These are phyloP conservation scores for Dentipellis fragilis DNA, from an alignment of 768 basidiomycete genomes.

Conservation along the genomic window DNA sequence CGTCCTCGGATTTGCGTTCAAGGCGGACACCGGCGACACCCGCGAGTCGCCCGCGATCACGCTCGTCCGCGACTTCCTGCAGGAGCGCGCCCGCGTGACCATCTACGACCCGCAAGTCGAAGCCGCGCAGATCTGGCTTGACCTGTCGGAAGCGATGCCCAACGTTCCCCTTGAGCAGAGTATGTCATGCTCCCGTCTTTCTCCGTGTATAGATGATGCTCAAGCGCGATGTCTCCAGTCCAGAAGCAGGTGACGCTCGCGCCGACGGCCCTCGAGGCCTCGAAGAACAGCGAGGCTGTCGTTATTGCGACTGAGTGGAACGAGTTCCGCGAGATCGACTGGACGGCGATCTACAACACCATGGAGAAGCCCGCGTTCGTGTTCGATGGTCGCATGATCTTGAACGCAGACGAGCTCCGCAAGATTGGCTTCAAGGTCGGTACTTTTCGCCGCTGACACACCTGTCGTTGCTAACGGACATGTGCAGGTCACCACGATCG, in stretches of 20 bases:
- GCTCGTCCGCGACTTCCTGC: slow-evolving; percentile 86
- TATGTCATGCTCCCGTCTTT: slow-evolving; percentile 27
- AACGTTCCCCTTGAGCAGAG: slow-evolving; percentile 51
- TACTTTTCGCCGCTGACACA: slow-evolving; percentile 6
- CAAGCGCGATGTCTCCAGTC: slow-evolving; percentile 33
- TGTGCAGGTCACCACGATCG: slow-evolving; percentile 46
- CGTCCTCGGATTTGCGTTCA: slow-evolving; percentile 97
- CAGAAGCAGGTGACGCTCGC: slow-evolving; percentile 82
- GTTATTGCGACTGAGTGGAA: slow-evolving; percentile 98
- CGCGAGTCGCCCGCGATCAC: slow-evolving; percentile 95
- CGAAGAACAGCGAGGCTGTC: slow-evolving; percentile 82
- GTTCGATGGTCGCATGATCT: slow-evolving; percentile 85
- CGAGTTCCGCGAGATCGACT: slow-evolving; percentile 90
- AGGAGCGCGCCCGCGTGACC: slow-evolving; percentile 77
- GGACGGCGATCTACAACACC: slow-evolving; percentile 70
- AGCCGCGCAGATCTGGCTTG: slow-evolving; percentile 79
- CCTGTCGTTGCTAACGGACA: background rate
- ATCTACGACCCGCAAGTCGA: slow-evolving; percentile 91
- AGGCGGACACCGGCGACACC: slow-evolving; percentile 98
- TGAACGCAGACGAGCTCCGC: slow-evolving; percentile 71
- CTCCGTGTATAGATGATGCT: background rate
- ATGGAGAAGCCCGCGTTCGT: slow-evolving; percentile 99
- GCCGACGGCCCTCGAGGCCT: slow-evolving; percentile 74
- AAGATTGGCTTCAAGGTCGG: slow-evolving; percentile 84
- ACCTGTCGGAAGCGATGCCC: slow-evolving; percentile 64